A percentile compares a stretch with the other conserved stretches of the same genome.
phyloP scores from a whole-genome alignment of 148 eudicot genomes.

The Gaultheria prostrata region DNA sequence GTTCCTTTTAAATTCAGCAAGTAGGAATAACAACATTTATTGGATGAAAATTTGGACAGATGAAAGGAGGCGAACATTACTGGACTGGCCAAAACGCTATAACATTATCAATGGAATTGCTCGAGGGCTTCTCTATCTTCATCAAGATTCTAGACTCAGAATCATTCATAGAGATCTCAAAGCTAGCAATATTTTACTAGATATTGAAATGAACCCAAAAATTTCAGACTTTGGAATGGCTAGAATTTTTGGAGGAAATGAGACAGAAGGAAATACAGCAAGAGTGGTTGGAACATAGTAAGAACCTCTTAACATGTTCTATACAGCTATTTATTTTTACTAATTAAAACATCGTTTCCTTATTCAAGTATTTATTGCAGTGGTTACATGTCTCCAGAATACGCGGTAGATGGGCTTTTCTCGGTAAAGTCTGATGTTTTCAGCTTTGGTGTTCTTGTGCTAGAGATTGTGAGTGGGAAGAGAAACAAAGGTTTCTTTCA shows the following conservation, averaged over 20 bases:
- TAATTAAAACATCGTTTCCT: neutral
- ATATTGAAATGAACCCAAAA: conserved; percentile 28
- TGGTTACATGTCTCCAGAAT: conserved; percentile 42
- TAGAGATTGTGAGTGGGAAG: conserved; percentile 32
- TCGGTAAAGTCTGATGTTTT: conserved; percentile 31
- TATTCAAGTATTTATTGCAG: conserved; percentile 9
- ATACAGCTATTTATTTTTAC: neutral
- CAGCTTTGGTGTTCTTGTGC: conserved; percentile 36
- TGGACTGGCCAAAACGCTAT: conserved; percentile 21
- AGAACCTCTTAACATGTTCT: neutral
- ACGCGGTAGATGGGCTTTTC: conserved; percentile 22
- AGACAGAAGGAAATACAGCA: neutral
- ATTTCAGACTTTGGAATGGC: conserved; percentile 34
- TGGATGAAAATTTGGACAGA: neutral
- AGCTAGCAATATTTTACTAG: conserved; percentile 22
- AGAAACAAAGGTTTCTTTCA: conserved; percentile 27
- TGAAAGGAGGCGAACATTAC: neutral
- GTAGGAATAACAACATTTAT: neutral
- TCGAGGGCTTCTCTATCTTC: conserved; percentile 21
- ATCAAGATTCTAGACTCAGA: conserved; percentile 21
- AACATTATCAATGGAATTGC: conserved; percentile 19
- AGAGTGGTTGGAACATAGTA: conserved; percentile 27
- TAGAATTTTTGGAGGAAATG: conserved; percentile 20
- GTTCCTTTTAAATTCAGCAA: neutral
- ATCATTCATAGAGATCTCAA: no score